phyloP scores from a whole-genome alignment of 2,329 filamentous ascomycete genomes.

The Zymoseptoria ardabiliae region DNA sequence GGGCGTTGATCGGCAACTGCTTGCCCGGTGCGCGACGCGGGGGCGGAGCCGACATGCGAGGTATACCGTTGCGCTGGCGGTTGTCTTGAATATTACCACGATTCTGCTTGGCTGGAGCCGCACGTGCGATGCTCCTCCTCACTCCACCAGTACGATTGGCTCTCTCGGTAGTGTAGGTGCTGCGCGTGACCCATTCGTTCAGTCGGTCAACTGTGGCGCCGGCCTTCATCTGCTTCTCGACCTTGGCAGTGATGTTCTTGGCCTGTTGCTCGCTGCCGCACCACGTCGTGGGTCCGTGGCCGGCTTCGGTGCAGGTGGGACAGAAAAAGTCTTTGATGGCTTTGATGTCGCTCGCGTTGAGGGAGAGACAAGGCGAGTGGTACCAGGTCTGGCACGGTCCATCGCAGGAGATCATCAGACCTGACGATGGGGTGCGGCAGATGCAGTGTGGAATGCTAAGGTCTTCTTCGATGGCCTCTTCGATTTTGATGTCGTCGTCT shows the following conservation, averaged over 20 bases:
- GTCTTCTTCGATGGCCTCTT: constrained; percentile 48
- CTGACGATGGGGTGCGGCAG: constrained; percentile 79
- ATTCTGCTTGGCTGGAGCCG: neutral
- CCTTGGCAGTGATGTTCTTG: neutral
- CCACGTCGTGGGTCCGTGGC: constrained; percentile 40
- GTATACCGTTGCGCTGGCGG: neutral
- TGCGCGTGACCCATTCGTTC: neutral
- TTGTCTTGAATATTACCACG: neutral
- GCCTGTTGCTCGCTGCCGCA: constrained; percentile 33
- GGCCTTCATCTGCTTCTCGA: neutral
- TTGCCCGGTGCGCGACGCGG: neutral
- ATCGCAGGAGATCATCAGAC: constrained; percentile 96
- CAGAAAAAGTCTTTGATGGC: constrained; percentile 37
- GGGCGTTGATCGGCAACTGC: neutral
- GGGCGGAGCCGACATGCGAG: neutral
- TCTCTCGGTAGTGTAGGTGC: neutral
- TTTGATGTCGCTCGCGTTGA: constrained; percentile 37
- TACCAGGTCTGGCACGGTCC: constrained; percentile 79
- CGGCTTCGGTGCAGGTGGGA: constrained; percentile 39
- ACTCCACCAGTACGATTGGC: neutral
- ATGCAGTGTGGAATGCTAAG: constrained; percentile 62
- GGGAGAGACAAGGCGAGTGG: constrained; percentile 78
- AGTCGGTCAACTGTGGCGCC: neutral
- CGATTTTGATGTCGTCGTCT: constrained; percentile 5
- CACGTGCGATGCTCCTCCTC: neutral